phyloP scores from a whole-genome alignment of 257 asterid genomes.

The Nicotiana noctiflora region DNA sequence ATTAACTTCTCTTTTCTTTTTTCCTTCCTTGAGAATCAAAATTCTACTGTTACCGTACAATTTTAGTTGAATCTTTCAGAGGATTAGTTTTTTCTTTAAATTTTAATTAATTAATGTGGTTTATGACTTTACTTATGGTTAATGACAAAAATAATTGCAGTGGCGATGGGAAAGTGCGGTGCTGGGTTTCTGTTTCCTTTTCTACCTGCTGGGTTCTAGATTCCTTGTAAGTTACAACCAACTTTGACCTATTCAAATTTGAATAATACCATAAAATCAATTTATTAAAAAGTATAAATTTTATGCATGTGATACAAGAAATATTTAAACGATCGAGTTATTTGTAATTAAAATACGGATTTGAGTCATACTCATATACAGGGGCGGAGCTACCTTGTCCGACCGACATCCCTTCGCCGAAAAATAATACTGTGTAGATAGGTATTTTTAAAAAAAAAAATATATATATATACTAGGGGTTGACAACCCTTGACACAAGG shows the following conservation, averaged over 20 bases:
- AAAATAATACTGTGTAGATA: too few species aligned
- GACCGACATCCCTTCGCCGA: too few species aligned
- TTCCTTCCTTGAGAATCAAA: not conserved
- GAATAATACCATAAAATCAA: not conserved
- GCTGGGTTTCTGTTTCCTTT: slow-evolving; percentile 75
- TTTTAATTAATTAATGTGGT: not conserved
- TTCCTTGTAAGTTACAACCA: slow-evolving; percentile 53
- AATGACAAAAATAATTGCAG: slow-evolving; percentile 37
- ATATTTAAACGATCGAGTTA: not conserved
- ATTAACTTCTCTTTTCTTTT: not conserved
- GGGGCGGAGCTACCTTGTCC: too few species aligned
- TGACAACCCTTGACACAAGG: too few species aligned
- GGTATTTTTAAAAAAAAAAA: too few species aligned
- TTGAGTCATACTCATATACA: too few species aligned
- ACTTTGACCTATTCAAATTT: not conserved
- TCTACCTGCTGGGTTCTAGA: slow-evolving; percentile 75
- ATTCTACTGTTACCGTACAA: not conserved
- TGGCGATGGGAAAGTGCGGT: slow-evolving; percentile 99
- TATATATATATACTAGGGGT: too few species aligned
- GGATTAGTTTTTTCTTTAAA: not conserved
- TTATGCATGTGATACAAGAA: not conserved
- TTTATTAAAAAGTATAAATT: not conserved
- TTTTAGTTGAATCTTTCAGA: not conserved
- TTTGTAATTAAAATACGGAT: too few species aligned
- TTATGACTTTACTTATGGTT: not conserved